phyloP scores from a whole-genome alignment of 306 rosid genomes.

The Phaseolus lunatus region DNA sequence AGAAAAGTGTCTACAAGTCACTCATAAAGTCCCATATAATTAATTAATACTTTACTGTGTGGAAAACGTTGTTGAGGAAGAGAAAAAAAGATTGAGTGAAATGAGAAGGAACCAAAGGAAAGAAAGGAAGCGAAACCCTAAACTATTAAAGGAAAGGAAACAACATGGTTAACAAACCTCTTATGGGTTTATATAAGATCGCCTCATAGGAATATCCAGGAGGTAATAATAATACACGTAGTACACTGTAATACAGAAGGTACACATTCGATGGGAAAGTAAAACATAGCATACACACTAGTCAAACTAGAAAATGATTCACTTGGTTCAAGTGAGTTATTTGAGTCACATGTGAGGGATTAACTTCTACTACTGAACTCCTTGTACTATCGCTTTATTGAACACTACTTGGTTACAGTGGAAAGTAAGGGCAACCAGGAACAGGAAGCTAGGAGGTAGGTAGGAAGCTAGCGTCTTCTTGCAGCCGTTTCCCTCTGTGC shows the following conservation, averaged over 20 bases:
- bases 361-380: constrained; percentile 12
- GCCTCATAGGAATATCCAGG: constrained; percentile 30
- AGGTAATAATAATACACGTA: constrained; percentile 29
- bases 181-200: constrained; percentile 29
- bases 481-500: constrained; percentile 92
- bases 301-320: constrained; percentile 44
- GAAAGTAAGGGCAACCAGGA: not conserved
- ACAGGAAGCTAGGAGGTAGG: not conserved
- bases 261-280: constrained; percentile 41
- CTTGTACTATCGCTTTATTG: constrained; percentile 22
- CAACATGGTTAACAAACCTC: constrained; percentile 6
- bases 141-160: constrained; percentile 26
- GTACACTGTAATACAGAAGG: not conserved
- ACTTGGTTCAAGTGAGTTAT: constrained; percentile 38
- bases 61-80: not conserved
- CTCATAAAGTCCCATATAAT: not conserved
- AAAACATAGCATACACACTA: not conserved
- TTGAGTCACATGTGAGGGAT: constrained; percentile 24
- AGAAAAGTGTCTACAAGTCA: not conserved
- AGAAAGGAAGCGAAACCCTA: constrained; percentile 35
- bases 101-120: not conserved
- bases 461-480: constrained; percentile 67
- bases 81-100: not conserved
- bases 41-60: not conserved
- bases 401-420: constrained; percentile 2